Evolutionary conservation across 2,329 filamentous ascomycete genomes (phyloP), one percentile per base, ranked within the genome.

Genomic region (Nothophaeocryptopus gaeumannii): DNA sequence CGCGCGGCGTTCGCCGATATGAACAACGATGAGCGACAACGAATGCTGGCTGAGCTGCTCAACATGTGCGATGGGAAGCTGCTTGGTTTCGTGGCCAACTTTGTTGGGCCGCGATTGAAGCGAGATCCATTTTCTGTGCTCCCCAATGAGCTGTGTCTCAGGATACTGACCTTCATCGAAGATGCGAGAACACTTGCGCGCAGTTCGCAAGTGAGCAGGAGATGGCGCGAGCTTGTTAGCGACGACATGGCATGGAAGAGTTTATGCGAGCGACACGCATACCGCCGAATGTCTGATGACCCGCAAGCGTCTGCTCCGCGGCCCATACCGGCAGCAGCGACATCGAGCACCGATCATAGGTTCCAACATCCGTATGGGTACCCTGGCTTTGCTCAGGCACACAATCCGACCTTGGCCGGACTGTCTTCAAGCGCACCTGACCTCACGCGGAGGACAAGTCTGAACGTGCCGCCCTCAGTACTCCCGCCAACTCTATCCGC

Each of bases 161-260:
- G 96, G 87, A 88, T 99, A 58, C 78, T 99, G 43, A 95, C 92
- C 37, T 99, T 95, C 68, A 92, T 99, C 65, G 93, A 99, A 64
- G 93, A 99, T 65, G 91, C 93, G 1, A 93, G 91, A 67, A 95
- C 95, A 2, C 78, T 99, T 39, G 92, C 91, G 34, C 82, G 93
- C 67, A 88, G 93, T 45, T 96, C 92, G 5, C 92, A 97, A 69
- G 93, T 99, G n/a, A 99, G 93, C 46, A 84, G 84, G 58, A 82
- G 91, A 68, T 99, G 93, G 93, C 82, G 89, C 56, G 91, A 96
- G 70, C 78, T 99, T 7, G 78, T 99, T 42, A 92, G 87, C 66
- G 93, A 99, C 69, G 93, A 99, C 69, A 91, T 96, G 72, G 95
- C 93, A 1, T 99, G 93, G 93, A 96, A 96, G 74, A 89, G 93